Conservation (phyloP, 2,329 filamentous ascomycete genomes). For the Beauveria sp. region DNA sequence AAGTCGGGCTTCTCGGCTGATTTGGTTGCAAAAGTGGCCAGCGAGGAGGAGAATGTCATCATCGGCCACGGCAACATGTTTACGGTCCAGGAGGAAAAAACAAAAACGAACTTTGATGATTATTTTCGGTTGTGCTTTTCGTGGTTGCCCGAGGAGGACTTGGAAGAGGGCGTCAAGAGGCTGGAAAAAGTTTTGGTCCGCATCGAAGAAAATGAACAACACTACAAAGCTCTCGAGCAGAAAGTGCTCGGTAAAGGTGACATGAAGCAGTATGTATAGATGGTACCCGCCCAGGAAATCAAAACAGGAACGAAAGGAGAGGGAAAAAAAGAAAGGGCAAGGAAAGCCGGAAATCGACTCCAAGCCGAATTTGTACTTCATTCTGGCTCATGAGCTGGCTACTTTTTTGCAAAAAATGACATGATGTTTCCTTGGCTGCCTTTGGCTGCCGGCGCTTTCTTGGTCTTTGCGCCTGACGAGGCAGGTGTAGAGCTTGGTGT, state of each 20-base stretch:
- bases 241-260: neutral
- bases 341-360: neutral
- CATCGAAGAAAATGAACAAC: constrained; percentile 22
- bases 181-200: constrained; percentile 41
- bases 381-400: neutral
- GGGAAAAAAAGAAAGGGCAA: neutral
- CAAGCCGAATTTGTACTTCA: neutral
- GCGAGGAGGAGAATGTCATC: constrained; percentile 56
- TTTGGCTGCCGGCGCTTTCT: constrained; percentile 48
- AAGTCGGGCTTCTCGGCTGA: constrained; percentile 42
- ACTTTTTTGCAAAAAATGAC: constrained; percentile 87
- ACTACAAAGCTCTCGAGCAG: constrained; percentile 18
- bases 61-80: constrained; percentile 65
- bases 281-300: neutral
- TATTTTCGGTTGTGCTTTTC: constrained; percentile 62
- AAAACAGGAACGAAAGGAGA: neutral
- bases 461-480: constrained; percentile 42
- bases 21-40: constrained; percentile 49
- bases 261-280: constrained; percentile 6
- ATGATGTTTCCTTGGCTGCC: constrained; percentile 73
- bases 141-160: constrained; percentile 59
- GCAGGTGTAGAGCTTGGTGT: constrained; percentile 39
- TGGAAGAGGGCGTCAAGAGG: constrained; percentile 60
- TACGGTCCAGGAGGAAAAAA: constrained; percentile 52
- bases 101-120: constrained; percentile 46